These are phyloP conservation scores for Aureobasidium leucospermi DNA, from an alignment of 2,329 filamentous ascomycete genomes.

Conservation along the genomic window DNA sequence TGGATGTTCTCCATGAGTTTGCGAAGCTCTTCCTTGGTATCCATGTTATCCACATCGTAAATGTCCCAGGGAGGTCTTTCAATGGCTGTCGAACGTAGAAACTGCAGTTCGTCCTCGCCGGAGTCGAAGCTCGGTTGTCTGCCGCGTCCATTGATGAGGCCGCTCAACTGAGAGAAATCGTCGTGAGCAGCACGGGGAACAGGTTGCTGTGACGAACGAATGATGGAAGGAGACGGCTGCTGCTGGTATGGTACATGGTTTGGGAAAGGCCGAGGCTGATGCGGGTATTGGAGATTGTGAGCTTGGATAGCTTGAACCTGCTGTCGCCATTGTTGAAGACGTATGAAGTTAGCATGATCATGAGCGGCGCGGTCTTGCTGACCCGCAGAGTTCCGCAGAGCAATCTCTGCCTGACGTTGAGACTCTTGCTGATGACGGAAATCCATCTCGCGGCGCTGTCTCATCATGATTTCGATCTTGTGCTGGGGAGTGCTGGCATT, in stretches of 20 bases:
- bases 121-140: conserved; percentile 12
- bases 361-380: not conserved
- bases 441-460: not conserved
- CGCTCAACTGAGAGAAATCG: not conserved
- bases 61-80: conserved; percentile 20
- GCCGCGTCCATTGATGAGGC: not conserved
- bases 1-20: conserved; percentile 65
- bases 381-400: not conserved
- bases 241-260: not conserved
- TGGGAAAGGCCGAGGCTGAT: not conserved
- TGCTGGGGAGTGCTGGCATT: not conserved
- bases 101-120: conserved; percentile 22
- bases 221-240: not conserved
- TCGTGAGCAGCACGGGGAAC: not conserved
- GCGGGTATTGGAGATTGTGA: not conserved
- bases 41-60: conserved; percentile 36
- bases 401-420: not conserved
- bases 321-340: conserved; percentile 5
- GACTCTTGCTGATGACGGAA: not conserved
- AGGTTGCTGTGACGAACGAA: not conserved
- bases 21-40: conserved; percentile 60
- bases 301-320: not conserved
- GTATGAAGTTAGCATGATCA: not conserved
- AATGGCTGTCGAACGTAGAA: conserved; percentile 21
- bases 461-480: not conserved